Evolutionary conservation across 139 green algal species (phyloP), one percentile per base, ranked within the genome.

Genomic region (Spirogloea muscicola): DNA sequence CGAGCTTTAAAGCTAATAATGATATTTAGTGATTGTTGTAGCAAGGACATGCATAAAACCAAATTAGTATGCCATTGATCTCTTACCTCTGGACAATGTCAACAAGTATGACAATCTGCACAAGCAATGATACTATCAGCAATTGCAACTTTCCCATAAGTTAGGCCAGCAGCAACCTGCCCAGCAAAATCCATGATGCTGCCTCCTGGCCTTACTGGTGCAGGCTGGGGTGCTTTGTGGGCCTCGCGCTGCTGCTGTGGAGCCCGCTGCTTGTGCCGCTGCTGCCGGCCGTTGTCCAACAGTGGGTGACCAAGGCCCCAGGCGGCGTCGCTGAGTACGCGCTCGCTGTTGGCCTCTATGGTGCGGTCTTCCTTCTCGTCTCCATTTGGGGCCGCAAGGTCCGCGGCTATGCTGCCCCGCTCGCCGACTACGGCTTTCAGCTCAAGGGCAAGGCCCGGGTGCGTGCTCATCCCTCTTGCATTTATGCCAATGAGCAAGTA

Each of bases 281-380:
- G 52, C 68, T 76, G 6, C 68, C 68, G 4, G 39, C 68, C 29
- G 18, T 76, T 5, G 13, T 76, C 5, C 68, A 76, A 18, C 48
- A 76, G 55, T 75, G 58, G 55, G 68, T 57, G 3, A 72, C 63
- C 38, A 55, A 39, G n/a, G 34, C 25, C 31, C 64, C 48, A 27
- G 29, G 25, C 33, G 39, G 52, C 6, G 68, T 76, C 4, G 58
- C 29, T 7, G n/a, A 76, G 38, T 27, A 16, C 31, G 68, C 68
- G 6, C n/a, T 76, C 21, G 69, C 69, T 25, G 69, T 76, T 3
- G 69, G 69, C 25, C 69, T 78, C 39, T 78, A 78, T 77, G 59
- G 25, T 3, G 69, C 69, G 31, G 25, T 78, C 49, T 59, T 78
- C 29, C 4, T 78, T 6, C 69, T 78, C 4, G 69, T 78, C 5